Conservation (phyloP, 2,329 filamentous ascomycete genomes). For the Sodiomyces alkalinus region DNA sequence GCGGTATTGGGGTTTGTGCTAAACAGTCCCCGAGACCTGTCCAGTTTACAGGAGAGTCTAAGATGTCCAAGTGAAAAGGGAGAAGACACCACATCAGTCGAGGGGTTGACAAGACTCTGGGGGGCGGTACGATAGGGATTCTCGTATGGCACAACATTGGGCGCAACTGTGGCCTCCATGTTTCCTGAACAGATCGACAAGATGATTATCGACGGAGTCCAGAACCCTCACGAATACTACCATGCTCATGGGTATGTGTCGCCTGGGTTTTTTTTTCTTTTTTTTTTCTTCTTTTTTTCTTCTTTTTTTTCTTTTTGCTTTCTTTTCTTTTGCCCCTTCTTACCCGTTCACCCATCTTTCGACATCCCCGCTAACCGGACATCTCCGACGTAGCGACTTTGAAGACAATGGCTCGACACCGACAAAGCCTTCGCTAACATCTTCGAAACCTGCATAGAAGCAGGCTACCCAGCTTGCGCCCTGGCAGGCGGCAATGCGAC, state of each 20-base stretch:
- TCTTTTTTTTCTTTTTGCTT: no score
- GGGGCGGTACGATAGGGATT: no score
- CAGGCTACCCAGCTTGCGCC: conserved; percentile 8
- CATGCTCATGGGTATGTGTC: conserved; percentile 1
- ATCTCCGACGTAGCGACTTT: conserved; percentile 9
- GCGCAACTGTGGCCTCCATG: conserved; percentile 22
- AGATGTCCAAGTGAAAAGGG: no score
- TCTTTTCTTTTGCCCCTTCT: no score
- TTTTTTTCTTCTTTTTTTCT: no score
- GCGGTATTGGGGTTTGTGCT: conserved; percentile 20
- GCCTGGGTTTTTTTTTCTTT: no score
- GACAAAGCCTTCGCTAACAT: conserved; percentile 13
- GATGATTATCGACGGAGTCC: conserved; percentile 16
- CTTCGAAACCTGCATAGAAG: conserved; percentile 11
- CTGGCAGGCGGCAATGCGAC: conserved; percentile 9
- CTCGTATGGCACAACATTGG: conserved; percentile 23
- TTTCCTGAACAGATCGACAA: conserved; percentile 19
- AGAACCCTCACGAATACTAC: conserved; percentile 17
- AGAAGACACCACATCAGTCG: no score
- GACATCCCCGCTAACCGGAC: neutral
- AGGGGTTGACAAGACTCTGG: no score
- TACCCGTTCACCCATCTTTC: no score
- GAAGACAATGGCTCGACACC: conserved; percentile 11
- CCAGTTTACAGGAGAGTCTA: conserved; percentile 10
- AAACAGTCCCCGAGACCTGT: neutral